Conservation (phyloP, 2,329 filamentous ascomycete genomes). For the Drechslera avenae region DNA sequence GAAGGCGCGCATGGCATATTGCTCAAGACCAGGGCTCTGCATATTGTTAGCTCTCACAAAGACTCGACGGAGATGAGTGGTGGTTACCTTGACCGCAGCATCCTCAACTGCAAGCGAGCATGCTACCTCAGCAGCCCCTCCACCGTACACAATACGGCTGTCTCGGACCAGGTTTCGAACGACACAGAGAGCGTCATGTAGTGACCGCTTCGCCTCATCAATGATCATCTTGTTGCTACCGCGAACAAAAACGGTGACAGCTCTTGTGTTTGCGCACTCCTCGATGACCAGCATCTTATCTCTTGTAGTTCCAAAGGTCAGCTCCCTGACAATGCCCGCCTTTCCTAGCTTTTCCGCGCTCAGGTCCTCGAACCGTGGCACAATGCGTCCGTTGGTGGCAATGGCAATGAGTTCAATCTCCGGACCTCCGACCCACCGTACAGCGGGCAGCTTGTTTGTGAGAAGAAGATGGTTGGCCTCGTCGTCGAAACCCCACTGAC, state of each 20-base stretch:
- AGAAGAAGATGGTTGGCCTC: constrained; percentile 97
- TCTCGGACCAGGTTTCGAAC: constrained; percentile 95
- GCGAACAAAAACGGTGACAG: constrained; percentile 93
- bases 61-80: not conserved
- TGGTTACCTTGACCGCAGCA: constrained; percentile 75
- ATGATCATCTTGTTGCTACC: constrained; percentile 99
- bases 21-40: constrained; percentile 89
- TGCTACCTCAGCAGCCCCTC: constrained; percentile 94
- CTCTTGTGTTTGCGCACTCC: constrained; percentile 96
- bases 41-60: constrained; percentile 13
- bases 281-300: constrained; percentile 99
- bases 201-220: constrained; percentile 95
- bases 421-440: constrained; percentile 96
- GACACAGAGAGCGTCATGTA: constrained; percentile 96
- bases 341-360: constrained; percentile 87
- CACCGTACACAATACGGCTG: constrained; percentile 96
- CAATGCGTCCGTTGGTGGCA: constrained; percentile 96
- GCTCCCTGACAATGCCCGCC: constrained; percentile 88
- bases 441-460: constrained; percentile 93
- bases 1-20: constrained; percentile 99
- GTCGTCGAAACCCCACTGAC: constrained; percentile 99
- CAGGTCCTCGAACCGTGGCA: constrained; percentile 94
- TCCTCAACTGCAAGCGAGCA: constrained; percentile 97
- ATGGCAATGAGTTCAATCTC: constrained; percentile 99
- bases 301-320: constrained; percentile 94